phyloP scores from a whole-genome alignment of 73 alveolate species.

The Symbiodinium natans region DNA sequence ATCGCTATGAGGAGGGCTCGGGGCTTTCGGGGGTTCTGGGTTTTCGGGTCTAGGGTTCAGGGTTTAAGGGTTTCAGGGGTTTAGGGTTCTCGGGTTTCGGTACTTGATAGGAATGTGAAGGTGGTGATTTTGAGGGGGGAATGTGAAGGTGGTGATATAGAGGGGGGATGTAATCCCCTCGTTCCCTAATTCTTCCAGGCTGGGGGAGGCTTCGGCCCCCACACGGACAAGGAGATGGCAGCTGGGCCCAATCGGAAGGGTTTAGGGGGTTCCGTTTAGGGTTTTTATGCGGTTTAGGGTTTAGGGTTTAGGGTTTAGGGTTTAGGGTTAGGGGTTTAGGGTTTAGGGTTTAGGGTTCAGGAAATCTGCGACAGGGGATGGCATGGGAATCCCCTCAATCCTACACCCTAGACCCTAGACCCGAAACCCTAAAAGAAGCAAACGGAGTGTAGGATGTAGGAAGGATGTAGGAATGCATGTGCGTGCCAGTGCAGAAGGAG shows the following conservation, averaged over 20 bases:
- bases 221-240: neutral
- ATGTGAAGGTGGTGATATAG: too few relatives aligned
- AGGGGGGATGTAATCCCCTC: too few relatives aligned
- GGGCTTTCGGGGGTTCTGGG: neutral
- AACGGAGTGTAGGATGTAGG: too few relatives aligned
- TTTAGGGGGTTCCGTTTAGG: too few relatives aligned
- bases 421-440: too few relatives aligned
- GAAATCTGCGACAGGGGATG: too few relatives aligned
- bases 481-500: too few relatives aligned
- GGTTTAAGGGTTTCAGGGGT: neutral
- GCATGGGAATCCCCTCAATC: too few relatives aligned
- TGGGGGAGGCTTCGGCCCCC: neutral
- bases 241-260: neutral
- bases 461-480: too few relatives aligned
- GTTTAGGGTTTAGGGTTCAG: neutral
- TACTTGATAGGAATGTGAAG: neutral
- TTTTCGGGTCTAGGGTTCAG: neutral
- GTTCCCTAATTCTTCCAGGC: too few relatives aligned
- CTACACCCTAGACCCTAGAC: neutral
- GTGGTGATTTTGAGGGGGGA: too few relatives aligned
- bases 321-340: neutral
- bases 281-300: neutral
- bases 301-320: neutral
- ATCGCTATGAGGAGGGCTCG: neutral
- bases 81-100: neutral